These are phyloP conservation scores for Peribolospora kevripleyi DNA, from an alignment of 768 basidiomycete genomes.

Conservation along the genomic window DNA sequence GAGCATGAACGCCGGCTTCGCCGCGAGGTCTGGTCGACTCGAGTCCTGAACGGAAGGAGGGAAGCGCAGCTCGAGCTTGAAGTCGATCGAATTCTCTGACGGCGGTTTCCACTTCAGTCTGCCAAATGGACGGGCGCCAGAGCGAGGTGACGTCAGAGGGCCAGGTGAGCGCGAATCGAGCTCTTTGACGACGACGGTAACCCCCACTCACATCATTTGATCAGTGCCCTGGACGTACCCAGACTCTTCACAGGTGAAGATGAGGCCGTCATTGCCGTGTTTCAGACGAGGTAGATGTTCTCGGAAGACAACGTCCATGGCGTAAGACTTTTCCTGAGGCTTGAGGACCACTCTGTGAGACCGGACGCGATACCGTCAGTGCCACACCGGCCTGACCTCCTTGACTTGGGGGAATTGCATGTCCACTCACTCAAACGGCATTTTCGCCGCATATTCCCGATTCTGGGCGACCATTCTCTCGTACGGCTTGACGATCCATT, in stretches of 20 bases:
- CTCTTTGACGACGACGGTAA: background rate
- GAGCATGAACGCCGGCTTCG: constrained; percentile 66
- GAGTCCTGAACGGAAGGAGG: constrained; percentile 36
- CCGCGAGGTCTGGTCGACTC: constrained; percentile 45
- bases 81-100: constrained; percentile 91
- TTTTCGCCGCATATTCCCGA: constrained; percentile 35
- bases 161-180: background rate
- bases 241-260: constrained; percentile 75
- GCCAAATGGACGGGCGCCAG: background rate
- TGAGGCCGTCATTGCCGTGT: constrained; percentile 85
- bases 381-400: background rate
- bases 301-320: constrained; percentile 59
- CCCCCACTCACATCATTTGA: constrained; percentile 43
- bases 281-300: constrained; percentile 61
- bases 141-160: background rate
- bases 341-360: constrained; percentile 54
- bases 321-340: constrained; percentile 63
- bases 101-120: constrained; percentile 99
- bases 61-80: constrained; percentile 84
- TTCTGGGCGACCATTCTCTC: constrained; percentile 40
- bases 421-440: constrained; percentile 58
- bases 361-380: background rate
- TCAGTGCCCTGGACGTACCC: constrained; percentile 68
- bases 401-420: background rate
- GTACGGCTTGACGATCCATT: constrained; percentile 66